Evolutionary conservation across 768 basidiomycete genomes (phyloP).

Genomic region (Cantharellus anzutake): DNA sequence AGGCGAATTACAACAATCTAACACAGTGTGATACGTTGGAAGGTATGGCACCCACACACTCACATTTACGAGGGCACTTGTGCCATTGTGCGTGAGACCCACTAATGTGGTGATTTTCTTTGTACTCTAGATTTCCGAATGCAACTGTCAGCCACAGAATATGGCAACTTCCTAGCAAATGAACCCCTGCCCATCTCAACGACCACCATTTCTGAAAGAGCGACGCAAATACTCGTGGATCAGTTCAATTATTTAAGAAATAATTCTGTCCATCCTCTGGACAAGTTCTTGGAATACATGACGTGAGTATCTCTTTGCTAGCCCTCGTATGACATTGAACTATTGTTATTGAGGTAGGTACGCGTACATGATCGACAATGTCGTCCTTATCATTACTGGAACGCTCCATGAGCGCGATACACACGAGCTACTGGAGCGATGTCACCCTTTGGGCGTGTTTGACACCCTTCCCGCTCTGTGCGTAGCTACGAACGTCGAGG

Average conservation of each 20-base stretch:
- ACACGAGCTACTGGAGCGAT: constrained; percentile 86
- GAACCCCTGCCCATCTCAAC: constrained; percentile 88
- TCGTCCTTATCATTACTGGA: constrained; percentile 91
- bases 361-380: constrained; percentile 99
- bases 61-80: background rate
- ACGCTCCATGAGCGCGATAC: constrained; percentile 95
- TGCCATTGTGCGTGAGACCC: background rate
- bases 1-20: constrained; percentile 79
- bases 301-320: constrained; percentile 39
- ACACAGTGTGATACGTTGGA: constrained; percentile 96
- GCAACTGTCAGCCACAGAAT: constrained; percentile 90
- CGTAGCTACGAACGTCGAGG: constrained; percentile 96
- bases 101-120: background rate
- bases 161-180: constrained; percentile 94
- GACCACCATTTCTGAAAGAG: constrained; percentile 89
- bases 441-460: constrained; percentile 92
- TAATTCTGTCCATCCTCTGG: constrained; percentile 80
- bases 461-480: constrained; percentile 99
- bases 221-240: constrained; percentile 85
- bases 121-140: constrained; percentile 64
- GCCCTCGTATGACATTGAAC: background rate
- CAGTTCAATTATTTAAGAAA: constrained; percentile 89
- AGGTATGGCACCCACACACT: constrained; percentile 29
- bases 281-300: constrained; percentile 92
- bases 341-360: constrained; percentile 33